Base-by-base conservation (phyloP, 495 filamentous ascomycete genomes). In the Aspergillus heteromorphus region DNA sequence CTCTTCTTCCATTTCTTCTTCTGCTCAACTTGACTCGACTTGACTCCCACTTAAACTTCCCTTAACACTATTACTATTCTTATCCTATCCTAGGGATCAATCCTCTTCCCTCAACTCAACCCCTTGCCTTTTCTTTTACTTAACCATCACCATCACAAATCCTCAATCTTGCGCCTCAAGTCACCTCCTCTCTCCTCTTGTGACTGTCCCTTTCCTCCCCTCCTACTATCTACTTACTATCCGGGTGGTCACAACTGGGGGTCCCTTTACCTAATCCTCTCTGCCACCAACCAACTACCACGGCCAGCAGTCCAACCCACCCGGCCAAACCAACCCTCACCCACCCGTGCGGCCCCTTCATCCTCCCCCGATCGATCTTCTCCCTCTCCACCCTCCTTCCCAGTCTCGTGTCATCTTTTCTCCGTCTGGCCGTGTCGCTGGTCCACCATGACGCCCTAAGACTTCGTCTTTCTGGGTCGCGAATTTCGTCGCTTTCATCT, bases 391-490 rank as follows among this genome's bases (percentile, higher is more conserved):
- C 25, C 48, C 14, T 30, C 50, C 17, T 38, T 49, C 27, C 49
- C 34, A 48, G 36, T 58, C 49, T 58, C 50, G 47, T 64, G 48
- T 54, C 58, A 54, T 61, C 45, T 57, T 59, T 52, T 61, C 56
- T 59, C 56, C 56, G 50, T 57, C 48, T 56, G 56, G 58, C 56
- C 62, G 51, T 57, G 31, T 55, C 50, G 48, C 50, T 57, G 62
- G 59, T 56, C 62, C 62, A 62, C 57, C 62, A 65, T 62, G 62
- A 65, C 59, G 56, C 56, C 62, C 59, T 65, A 62, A 53, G 51
- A 51, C 19, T 9, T 31, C 52, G 38, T 54, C 50, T 53, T 45
- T 58, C 34, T 27, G 43, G 48, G 47, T 53, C 53, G 52, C 54
- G 18, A 36, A 55, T 56, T 50, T 49, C 36, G 16, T 58, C 25